phyloP scores from a whole-genome alignment of 1,284 basidiomycete species.

The Afroboletus lepidellus region DNA sequence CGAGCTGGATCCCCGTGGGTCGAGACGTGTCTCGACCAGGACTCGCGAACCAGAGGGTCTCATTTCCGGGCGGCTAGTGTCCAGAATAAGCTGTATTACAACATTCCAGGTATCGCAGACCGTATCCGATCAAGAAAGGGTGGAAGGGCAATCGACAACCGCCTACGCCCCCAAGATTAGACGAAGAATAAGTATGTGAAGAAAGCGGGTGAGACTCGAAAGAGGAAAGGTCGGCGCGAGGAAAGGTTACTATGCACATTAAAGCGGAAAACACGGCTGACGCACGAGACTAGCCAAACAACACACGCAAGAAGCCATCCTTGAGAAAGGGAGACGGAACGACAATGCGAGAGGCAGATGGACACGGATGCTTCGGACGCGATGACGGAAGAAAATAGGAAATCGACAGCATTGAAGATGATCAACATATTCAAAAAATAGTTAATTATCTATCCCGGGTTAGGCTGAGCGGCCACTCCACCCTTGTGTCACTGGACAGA shows the following conservation, averaged over 20 bases:
- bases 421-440: conserved; percentile 36
- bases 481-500: conserved; percentile 23
- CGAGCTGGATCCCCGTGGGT: neutral
- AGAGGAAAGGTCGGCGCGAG: neutral
- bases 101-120: conserved; percentile 38
- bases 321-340: conserved; percentile 6
- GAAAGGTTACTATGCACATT: conserved; percentile 27
- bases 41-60: neutral
- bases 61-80: conserved; percentile 27
- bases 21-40: conserved; percentile 1
- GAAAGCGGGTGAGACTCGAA: conserved; percentile 11
- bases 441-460: conserved; percentile 31
- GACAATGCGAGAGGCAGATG: conserved; percentile 10
- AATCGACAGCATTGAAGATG: conserved; percentile 32
- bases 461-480: conserved; percentile 4
- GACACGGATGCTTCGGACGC: conserved; percentile 15
- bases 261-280: conserved; percentile 1
- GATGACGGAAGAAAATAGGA: conserved; percentile 7
- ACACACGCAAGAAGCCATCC: conserved; percentile 22
- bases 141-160: conserved; percentile 13
- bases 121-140: conserved; percentile 30
- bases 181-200: conserved; percentile 25
- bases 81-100: conserved; percentile 36
- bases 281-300: conserved; percentile 17
- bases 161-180: conserved; percentile 24